These are phyloP conservation scores for Gamsiella multidivaricata DNA, from an alignment of 192 early-diverging fungal species.

Conservation along the genomic window DNA sequence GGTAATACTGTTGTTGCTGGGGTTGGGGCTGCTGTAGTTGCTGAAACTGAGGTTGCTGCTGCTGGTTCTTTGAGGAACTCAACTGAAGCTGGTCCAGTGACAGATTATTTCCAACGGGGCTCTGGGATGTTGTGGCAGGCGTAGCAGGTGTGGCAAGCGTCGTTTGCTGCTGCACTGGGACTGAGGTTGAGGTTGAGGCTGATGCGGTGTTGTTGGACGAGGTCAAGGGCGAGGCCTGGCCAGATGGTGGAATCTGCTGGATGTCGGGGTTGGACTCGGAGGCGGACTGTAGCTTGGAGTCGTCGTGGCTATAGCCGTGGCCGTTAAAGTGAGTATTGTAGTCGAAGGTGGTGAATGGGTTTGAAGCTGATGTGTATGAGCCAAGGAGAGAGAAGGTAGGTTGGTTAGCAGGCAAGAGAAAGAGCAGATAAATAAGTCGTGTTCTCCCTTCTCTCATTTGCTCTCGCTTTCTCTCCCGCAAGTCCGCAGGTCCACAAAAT, in stretches of 20 bases:
- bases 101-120: neutral
- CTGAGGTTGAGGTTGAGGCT: neutral
- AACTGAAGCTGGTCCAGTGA: slow-evolving; percentile 30
- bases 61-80: slow-evolving; percentile 6
- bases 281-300: neutral
- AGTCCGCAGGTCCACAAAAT: too few species aligned
- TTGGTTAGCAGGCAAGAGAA: neutral
- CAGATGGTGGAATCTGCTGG: neutral
- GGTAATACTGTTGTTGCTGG: slow-evolving; percentile 13
- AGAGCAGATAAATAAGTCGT: neutral
- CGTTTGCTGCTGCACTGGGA: neutral
- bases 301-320: slow-evolving; percentile 24
- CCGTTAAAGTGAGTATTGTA: slow-evolving; percentile 36
- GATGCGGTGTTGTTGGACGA: neutral
- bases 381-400: slow-evolving; percentile 2
- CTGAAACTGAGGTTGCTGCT: slow-evolving; percentile 15
- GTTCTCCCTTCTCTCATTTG: neutral
- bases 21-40: slow-evolving; percentile 5
- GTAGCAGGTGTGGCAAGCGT: neutral
- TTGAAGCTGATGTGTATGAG: slow-evolving; percentile 1
- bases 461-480: neutral
- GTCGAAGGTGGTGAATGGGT: slow-evolving; percentile 11
- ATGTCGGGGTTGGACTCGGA: neutral
- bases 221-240: neutral
- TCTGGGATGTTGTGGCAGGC: neutral